phyloP scores from a whole-genome alignment of 2,329 filamentous ascomycete genomes.

The Venturia nashicola region DNA sequence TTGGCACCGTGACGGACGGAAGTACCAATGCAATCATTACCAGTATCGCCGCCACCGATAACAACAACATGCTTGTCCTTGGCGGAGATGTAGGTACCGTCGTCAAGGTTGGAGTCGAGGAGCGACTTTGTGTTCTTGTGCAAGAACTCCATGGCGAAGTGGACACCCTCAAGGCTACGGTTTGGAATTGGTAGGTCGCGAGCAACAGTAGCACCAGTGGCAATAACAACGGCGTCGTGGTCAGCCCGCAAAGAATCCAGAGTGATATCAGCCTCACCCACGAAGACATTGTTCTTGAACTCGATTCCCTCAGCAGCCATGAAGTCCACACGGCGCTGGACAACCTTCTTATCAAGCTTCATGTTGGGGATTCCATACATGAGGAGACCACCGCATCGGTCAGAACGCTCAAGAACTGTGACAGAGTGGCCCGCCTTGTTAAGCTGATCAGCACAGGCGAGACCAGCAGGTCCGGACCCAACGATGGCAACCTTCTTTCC shows the following conservation, averaged over 20 bases:
- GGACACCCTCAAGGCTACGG: slow-evolving; percentile 77
- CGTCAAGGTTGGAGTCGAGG: slow-evolving; percentile 82
- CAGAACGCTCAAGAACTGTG: slow-evolving; percentile 85
- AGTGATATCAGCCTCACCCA: slow-evolving; percentile 60
- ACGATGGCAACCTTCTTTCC: slow-evolving; percentile 84
- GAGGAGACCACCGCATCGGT: slow-evolving; percentile 79
- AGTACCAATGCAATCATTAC: slow-evolving; percentile 96
- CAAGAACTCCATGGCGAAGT: slow-evolving; percentile 95
- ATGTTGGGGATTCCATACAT: slow-evolving; percentile 99
- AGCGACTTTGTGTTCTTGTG: slow-evolving; percentile 97
- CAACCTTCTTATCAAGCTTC: slow-evolving; percentile 97
- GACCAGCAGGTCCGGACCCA: slow-evolving; percentile 82
- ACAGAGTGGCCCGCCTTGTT: slow-evolving; percentile 84
- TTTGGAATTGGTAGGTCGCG: slow-evolving; percentile 86
- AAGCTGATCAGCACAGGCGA: slow-evolving; percentile 83
- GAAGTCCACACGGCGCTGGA: slow-evolving; percentile 89
- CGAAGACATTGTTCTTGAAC: slow-evolving; percentile 64
- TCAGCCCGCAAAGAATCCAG: slow-evolving; percentile 60
- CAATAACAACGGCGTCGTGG: slow-evolving; percentile 78
- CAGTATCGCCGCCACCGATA: slow-evolving; percentile 94
- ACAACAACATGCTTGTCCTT: slow-evolving; percentile 94
- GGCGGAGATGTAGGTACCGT: slow-evolving; percentile 73
- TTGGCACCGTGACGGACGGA: slow-evolving; percentile 92
- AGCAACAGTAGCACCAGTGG: slow-evolving; percentile 85
- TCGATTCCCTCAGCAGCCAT: slow-evolving; percentile 80